These are phyloP conservation scores for Fusarium udum DNA, from an alignment of 2,329 filamentous ascomycete genomes.

Conservation along the genomic window DNA sequence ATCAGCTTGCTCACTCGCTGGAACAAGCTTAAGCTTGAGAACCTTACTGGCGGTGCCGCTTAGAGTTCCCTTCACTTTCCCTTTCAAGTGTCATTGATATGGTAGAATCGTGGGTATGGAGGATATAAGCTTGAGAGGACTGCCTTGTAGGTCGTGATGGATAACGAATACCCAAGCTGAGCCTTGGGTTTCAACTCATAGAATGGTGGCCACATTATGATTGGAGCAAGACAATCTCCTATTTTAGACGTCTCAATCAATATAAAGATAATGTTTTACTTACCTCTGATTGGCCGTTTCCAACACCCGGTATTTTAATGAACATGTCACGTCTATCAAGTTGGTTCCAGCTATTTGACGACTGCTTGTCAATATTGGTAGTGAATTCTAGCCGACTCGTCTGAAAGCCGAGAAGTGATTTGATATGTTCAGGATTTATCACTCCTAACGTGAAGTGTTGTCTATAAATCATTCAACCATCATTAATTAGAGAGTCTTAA, in stretches of 20 bases:
- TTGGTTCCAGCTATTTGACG: neutral
- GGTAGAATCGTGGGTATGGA: neutral
- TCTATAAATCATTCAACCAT: no score
- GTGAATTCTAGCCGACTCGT: accelerated
- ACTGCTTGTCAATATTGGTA: neutral
- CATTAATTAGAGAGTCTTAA: neutral
- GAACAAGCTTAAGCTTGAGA: conserved; percentile 50
- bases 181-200: neutral
- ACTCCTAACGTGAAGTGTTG: neutral
- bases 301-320: neutral
- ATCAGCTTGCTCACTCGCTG: conserved; percentile 50
- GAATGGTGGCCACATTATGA: conserved; percentile 13
- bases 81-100: neutral
- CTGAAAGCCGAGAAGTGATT: neutral
- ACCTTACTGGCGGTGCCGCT: conserved; percentile 45
- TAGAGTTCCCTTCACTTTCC: conserved; percentile 8
- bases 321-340: no score
- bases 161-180: neutral
- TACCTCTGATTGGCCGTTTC: neutral
- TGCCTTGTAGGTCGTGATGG: neutral
- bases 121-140: neutral
- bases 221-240: conserved; percentile 9
- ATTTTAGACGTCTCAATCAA: conserved; percentile 16
- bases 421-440: accelerated
- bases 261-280: neutral